A percentile compares a stretch with the other conserved stretches of the same genome.
Conservation (phyloP, 2,329 filamentous ascomycete species). For the Claviceps paspali region DNA sequence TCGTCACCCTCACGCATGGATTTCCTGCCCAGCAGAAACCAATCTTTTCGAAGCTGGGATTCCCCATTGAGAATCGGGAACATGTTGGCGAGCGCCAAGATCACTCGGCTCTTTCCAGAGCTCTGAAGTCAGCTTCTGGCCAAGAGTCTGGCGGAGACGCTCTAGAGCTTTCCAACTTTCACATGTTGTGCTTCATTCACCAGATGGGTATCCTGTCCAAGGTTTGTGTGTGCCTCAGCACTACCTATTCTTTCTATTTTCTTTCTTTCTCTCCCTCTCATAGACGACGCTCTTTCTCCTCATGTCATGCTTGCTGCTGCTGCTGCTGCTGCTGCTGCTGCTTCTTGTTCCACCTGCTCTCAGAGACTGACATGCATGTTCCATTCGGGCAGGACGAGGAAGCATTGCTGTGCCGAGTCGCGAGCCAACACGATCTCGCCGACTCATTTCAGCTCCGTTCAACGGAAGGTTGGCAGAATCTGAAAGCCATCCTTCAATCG, state of each 20-base stretch:
- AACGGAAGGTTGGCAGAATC: constrained; percentile 83
- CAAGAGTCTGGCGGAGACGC: constrained; percentile 47
- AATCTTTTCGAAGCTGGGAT: constrained; percentile 56
- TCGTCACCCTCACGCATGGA: constrained; percentile 90
- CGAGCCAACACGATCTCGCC: constrained; percentile 62
- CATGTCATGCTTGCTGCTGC: background rate
- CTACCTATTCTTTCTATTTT: no score
- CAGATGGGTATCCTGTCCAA: constrained; percentile 69
- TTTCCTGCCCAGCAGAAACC: constrained; percentile 74
- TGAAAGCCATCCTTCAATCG: constrained; percentile 86
- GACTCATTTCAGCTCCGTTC: constrained; percentile 74
- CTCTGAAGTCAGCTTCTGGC: constrained; percentile 46
- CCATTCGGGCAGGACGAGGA: constrained; percentile 60
- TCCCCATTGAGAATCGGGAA: constrained; percentile 86
- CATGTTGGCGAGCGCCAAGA: constrained; percentile 78
- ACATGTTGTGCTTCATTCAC: constrained; percentile 78
- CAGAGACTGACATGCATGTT: background rate
- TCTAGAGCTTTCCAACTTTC: constrained; percentile 75
- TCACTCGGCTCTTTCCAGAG: constrained; percentile 48
- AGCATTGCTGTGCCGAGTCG: constrained; percentile 69
- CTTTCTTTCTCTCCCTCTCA: no score
- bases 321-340: no score
- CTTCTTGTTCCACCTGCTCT: background rate
- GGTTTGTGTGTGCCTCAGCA: constrained; percentile 39
- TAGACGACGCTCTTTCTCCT: no score